phyloP scores from a whole-genome alignment of 768 basidiomycete genomes.

The Leccinum aurantiacum region DNA sequence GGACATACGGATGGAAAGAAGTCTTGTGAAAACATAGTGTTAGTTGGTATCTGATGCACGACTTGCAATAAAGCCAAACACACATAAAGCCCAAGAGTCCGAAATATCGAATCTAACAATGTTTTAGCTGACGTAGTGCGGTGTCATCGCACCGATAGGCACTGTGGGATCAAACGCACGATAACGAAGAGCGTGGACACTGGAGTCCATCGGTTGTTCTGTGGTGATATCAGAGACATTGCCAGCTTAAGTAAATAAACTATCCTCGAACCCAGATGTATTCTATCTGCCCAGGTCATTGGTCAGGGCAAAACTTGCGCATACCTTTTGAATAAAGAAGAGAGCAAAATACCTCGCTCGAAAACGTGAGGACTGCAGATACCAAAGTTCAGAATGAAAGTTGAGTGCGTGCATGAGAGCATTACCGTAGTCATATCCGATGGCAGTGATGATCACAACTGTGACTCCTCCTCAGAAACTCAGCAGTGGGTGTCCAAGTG shows the following conservation, averaged over 20 bases:
- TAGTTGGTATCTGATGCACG: not conserved
- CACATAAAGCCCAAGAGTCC: not conserved
- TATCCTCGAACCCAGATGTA: conserved; percentile 15
- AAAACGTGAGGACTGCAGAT: conserved; percentile 10
- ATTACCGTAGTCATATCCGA: not conserved
- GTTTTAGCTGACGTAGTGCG: not conserved
- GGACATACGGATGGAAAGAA: not conserved
- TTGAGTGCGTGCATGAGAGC: not conserved
- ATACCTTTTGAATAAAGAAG: not conserved
- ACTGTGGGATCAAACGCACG: conserved; percentile 4
- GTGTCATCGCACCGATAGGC: not conserved
- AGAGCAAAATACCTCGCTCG: conserved; percentile 8
- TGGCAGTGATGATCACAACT: not conserved
- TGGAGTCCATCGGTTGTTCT: conserved; percentile 10
- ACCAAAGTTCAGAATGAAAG: not conserved
- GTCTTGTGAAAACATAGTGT: not conserved
- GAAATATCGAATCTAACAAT: not conserved
- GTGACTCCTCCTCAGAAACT: not conserved
- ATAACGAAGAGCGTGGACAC: conserved; percentile 14
- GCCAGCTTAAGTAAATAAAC: not conserved
- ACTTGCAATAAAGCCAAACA: not conserved
- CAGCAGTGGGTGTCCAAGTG: not conserved
- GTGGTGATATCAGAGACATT: not conserved
- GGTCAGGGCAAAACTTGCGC: not conserved
- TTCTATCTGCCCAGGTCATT: conserved; percentile 5